Evolutionary conservation across 495 filamentous ascomycete genomes (phyloP).

Genomic region (Poronia punctata): DNA sequence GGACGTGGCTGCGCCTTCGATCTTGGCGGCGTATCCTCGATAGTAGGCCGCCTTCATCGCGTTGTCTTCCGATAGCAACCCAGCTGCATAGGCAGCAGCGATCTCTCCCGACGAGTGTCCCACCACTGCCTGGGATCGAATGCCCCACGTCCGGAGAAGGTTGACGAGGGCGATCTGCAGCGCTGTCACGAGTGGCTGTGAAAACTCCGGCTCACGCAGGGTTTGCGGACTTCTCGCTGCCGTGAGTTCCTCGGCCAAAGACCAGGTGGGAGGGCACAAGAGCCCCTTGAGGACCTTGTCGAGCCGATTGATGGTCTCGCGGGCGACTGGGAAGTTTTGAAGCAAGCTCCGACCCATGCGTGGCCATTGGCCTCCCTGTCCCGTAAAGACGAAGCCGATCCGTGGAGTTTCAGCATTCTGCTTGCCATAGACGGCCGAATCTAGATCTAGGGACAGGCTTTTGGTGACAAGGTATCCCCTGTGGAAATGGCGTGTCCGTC

Average conservation of each 20-base stretch:
- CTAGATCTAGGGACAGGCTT: background rate
- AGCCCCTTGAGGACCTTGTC: slow-evolving; percentile 4
- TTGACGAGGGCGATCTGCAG: slow-evolving; percentile 41
- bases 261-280: slow-evolving; percentile 11
- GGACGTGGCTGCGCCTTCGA: too few relatives aligned
- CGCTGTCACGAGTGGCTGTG: slow-evolving; percentile 35
- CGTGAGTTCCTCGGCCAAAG: slow-evolving; percentile 13
- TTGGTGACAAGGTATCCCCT: slow-evolving; percentile 11
- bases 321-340: slow-evolving; percentile 4
- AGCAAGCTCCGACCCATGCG: slow-evolving; percentile 32
- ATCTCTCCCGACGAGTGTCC: slow-evolving; percentile 38
- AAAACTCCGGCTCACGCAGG: slow-evolving; percentile 18
- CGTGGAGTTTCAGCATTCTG: background rate
- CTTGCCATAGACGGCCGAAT: background rate
- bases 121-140: slow-evolving; percentile 28
- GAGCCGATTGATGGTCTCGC: slow-evolving; percentile 1
- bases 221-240: slow-evolving; percentile 19
- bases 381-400: slow-evolving; percentile 36
- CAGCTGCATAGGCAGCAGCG: slow-evolving; percentile 29
- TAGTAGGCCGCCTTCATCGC: slow-evolving; percentile 26
- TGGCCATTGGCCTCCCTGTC: slow-evolving; percentile 40
- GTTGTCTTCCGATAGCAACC: slow-evolving; percentile 8
- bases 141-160: slow-evolving; percentile 36
- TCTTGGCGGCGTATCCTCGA: slow-evolving; percentile 18
- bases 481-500: slow-evolving; percentile 14